Evolutionary conservation across 352 stramenopile species (phyloP), one percentile per base, ranked within the genome.

Genomic region (Pythium monospermum): DNA sequence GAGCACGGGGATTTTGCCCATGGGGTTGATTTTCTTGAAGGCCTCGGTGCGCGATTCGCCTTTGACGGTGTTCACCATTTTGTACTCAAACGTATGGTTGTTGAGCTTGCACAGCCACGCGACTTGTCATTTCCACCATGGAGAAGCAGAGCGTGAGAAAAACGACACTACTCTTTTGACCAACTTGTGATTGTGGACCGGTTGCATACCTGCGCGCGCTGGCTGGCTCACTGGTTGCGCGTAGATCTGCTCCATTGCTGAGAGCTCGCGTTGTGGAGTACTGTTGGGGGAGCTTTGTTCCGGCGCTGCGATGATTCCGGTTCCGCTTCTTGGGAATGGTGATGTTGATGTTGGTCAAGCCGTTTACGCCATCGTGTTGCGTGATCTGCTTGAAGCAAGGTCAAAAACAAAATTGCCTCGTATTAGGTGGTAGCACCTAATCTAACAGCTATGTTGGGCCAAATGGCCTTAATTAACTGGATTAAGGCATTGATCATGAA

Each of bases 81-180:
- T 76, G 73, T 74, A 83, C 36, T 73, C 54, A 53, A 86, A 68
- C 33, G 61, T 62, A 59, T 84, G 60, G 57, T 90, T 54, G 53
- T 90, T 74, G 36, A 81, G 32, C 69, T 85, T 80, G 65, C 75
- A 87, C 19, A 89, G 68, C 78, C 78, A 89, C 48, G 64, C 48
- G 11, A 87, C 78, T 89, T 22, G 42, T 42, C 7, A 35, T 35
- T 35, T 8, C 8, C 8, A 40, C 8, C 46, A 53, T 19, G n/a
- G 23, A 35, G 8, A n/a, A n/a, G n/a, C n/a, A n/a, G n/a, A n/a
- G n/a, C n/a, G n/a, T n/a, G n/a, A n/a, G n/a, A n/a, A n/a, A n/a
- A n/a, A n/a, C n/a, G n/a, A n/a, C n/a, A n/a, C n/a, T n/a, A n/a
- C n/a, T n/a, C n/a, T n/a, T n/a, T n/a, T n/a, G n/a, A n/a, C n/a